Evolutionary conservation across 2,329 filamentous ascomycete genomes (phyloP), one percentile per base, ranked within the genome.

Genomic region (Magnaporthiopsis incrustans): DNA sequence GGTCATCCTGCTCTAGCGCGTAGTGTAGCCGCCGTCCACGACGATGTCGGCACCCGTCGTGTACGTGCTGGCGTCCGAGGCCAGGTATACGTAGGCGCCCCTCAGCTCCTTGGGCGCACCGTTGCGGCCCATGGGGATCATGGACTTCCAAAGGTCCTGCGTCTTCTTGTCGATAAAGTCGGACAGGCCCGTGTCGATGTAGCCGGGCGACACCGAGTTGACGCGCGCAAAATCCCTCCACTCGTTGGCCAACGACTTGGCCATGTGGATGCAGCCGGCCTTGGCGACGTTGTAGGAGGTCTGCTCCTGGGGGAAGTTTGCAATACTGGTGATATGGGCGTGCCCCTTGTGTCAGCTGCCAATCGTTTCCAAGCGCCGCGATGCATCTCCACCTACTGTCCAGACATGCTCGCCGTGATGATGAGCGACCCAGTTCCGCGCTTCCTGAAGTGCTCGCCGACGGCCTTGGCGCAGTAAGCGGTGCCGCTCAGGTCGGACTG

Each of bases 11-110:
- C 35, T 38, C 44, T 53, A 53, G 18, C 44, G 79, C 61, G 80
- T 74, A 71, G 78, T 81, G 75, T 92, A 92, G 64, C 89, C 89
- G 66, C 90, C 90, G 73, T 95, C 91, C 60, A 93, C 84, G 67
- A 90, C 77, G 65, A 95, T 80, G 73, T 92, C 88, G 12, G 84
- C 80, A 0, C 86, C 91, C 11, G 91, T 96, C 25, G 89, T 92
- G 77, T 92, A 96, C 63, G 86, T 90, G n/a, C 88, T 85, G 4
- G 91, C 91, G 75, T 96, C 91, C 18, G 88, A 91, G 25, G 90
- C 89, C 64, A 96, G 80, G 76, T 92, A 95, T 60, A 96, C 77
- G 74, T 90, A 96, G 25, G 89, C 89, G 26, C 90, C 92, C 79
- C 94, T 93, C 69, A 96, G 81, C 79, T 96, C 91, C 66, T 85